These are phyloP conservation scores for Meyerozyma guilliermondii DNA, from an alignment of 1,139 yeast species.

Conservation along the genomic window DNA sequence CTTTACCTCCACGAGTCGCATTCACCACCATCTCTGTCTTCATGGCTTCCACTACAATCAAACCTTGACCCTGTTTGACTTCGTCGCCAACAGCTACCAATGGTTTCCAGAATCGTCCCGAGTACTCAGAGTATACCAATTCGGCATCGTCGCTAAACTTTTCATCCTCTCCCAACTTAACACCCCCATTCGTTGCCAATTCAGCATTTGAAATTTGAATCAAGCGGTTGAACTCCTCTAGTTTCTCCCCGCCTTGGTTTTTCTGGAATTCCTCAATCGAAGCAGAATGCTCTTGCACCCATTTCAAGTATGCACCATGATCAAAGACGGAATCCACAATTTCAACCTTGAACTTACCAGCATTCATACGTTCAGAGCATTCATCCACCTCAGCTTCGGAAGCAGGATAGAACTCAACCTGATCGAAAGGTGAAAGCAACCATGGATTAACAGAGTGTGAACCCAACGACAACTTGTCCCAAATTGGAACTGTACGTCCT, in stretches of 20 bases:
- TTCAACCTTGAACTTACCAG: conserved; percentile 75
- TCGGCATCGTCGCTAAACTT: conserved; percentile 70
- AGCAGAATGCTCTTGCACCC: conserved; percentile 69
- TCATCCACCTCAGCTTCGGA: conserved; percentile 74
- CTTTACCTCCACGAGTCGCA: conserved; percentile 72
- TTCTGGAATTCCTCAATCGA: conserved; percentile 68
- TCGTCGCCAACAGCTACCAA: conserved; percentile 75
- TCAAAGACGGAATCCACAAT: conserved; percentile 77
- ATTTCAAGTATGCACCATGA: conserved; percentile 68
- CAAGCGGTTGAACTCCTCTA: conserved; percentile 77
- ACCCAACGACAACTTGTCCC: conserved; percentile 89
- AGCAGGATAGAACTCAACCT: conserved; percentile 90
- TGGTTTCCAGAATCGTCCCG: conserved; percentile 96
- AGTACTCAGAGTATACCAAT: conserved; percentile 84
- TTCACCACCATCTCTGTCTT: conserved; percentile 92
- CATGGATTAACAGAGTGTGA: conserved; percentile 67
- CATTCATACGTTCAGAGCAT: conserved; percentile 67
- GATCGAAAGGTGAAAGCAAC: conserved; percentile 88
- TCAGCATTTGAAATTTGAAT: conserved; percentile 83
- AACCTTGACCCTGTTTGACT: conserved; percentile 70
- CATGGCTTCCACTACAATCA: conserved; percentile 94
- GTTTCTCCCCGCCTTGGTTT: conserved; percentile 71
- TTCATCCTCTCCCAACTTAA: conserved; percentile 39
- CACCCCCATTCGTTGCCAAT: conserved; percentile 45
- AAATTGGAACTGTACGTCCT: conserved; percentile 94